Evolutionary conservation across 768 basidiomycete genomes (phyloP).

Genomic region (Mycena latifolia): DNA sequence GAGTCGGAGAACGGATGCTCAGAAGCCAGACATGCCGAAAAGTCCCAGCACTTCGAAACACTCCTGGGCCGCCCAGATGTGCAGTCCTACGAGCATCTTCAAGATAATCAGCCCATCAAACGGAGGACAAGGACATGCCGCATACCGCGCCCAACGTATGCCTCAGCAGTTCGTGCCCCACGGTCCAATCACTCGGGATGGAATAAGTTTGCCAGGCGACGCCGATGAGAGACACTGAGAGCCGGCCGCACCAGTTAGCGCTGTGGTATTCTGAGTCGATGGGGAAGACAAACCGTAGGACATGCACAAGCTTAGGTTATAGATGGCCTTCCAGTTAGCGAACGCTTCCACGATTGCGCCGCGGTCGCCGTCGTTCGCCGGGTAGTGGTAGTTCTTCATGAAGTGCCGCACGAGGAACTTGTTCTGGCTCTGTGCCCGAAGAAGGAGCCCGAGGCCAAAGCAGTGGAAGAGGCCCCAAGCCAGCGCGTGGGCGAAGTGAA

Average conservation of each 20-base stretch:
- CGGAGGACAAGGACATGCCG: slow-evolving; percentile 2
- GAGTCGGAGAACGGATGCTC: neutral
- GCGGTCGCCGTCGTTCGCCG: slow-evolving; percentile 72
- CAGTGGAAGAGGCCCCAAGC: slow-evolving; percentile 91
- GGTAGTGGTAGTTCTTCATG: slow-evolving; percentile 94
- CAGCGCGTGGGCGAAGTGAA: slow-evolving; percentile 88
- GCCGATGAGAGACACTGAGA: slow-evolving; percentile 83
- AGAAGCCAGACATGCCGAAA: slow-evolving; percentile 72
- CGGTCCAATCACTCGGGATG: slow-evolving; percentile 86
- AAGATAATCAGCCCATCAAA: slow-evolving; percentile 22
- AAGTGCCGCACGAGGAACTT: slow-evolving; percentile 96
- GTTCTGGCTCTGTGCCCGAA: slow-evolving; percentile 85
- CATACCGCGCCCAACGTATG: slow-evolving; percentile 88
- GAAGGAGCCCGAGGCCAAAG: slow-evolving; percentile 85
- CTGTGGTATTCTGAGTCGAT: neutral
- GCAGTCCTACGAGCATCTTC: slow-evolving; percentile 86
- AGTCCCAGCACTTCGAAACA: slow-evolving; percentile 94
- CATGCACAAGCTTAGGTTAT: slow-evolving; percentile 95
- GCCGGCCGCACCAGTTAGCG: neutral
- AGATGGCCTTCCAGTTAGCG: slow-evolving; percentile 93
- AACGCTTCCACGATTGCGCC: slow-evolving; percentile 95
- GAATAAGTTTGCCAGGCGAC: slow-evolving; percentile 93
- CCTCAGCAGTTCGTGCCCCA: slow-evolving; percentile 87
- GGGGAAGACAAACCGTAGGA: slow-evolving; percentile 75
- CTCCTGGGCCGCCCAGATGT: slow-evolving; percentile 92